Evolutionary conservation across 306 rosid species (phyloP).

Genomic region (Glycine soja): DNA sequence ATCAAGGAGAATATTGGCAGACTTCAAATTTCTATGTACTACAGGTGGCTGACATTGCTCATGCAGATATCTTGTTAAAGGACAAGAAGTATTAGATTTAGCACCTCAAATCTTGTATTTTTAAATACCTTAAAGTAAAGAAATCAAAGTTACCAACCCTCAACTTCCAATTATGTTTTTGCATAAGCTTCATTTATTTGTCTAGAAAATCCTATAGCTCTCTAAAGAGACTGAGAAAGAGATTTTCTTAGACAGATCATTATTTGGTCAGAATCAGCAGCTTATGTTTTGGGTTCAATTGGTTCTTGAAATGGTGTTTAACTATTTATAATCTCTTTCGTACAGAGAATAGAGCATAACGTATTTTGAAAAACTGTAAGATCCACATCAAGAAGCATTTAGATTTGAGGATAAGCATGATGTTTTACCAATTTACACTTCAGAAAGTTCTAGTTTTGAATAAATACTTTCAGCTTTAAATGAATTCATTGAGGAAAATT

Average conservation of each 20-base stretch:
- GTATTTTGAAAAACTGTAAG: constrained; percentile 15
- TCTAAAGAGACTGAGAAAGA: background rate
- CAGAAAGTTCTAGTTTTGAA: background rate
- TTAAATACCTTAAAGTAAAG: constrained; percentile 15
- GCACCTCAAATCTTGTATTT: constrained; percentile 33
- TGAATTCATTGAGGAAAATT: background rate
- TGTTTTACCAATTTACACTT: constrained; percentile 1
- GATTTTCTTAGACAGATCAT: background rate
- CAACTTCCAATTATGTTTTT: constrained; percentile 10
- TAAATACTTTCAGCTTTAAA: constrained; percentile 13
- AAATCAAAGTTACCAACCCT: background rate
- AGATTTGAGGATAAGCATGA: constrained; percentile 1
- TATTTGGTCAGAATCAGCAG: background rate
- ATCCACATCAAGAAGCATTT: constrained; percentile 17
- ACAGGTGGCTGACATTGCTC: constrained; percentile 89
- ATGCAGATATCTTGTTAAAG: constrained; percentile 79
- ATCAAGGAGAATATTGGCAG: constrained; percentile 90
- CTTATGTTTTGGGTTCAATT: background rate
- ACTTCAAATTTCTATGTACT: constrained; percentile 89
- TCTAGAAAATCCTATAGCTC: constrained; percentile 7
- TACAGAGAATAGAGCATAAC: background rate
- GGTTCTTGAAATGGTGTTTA: background rate
- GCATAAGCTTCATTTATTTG: background rate
- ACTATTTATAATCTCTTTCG: background rate
- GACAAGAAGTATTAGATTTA: constrained; percentile 48